A percentile compares a stretch with the other conserved stretches of the same genome.
phyloP scores from a whole-genome alignment of 2,329 filamentous ascomycete genomes.

The Podosphaera xanthii region DNA sequence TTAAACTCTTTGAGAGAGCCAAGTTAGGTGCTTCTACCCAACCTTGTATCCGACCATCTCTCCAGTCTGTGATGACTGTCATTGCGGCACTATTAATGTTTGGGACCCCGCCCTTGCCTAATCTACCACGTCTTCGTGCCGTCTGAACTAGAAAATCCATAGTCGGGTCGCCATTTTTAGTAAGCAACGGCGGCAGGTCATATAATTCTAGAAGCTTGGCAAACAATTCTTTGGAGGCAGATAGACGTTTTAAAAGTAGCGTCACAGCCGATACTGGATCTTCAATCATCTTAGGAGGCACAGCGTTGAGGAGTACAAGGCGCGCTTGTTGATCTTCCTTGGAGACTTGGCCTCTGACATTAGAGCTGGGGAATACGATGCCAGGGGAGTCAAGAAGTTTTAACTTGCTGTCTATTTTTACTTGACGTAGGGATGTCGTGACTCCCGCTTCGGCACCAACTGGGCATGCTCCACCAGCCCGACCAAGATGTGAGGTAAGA shows the following conservation, averaged over 20 bases:
- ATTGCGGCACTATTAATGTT: constrained; percentile 76
- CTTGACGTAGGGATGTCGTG: constrained; percentile 66
- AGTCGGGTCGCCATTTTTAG: constrained; percentile 48
- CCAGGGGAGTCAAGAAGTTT: constrained; percentile 85
- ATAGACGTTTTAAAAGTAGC: constrained; percentile 62
- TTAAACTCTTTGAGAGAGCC: constrained; percentile 23
- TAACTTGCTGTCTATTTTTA: constrained; percentile 87
- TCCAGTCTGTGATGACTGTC: constrained; percentile 89
- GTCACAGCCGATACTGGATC: constrained; percentile 76
- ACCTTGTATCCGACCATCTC: constrained; percentile 82
- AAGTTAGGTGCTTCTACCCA: constrained; percentile 62
- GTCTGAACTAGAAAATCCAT: constrained; percentile 90
- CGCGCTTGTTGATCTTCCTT: constrained; percentile 56
- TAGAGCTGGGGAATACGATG: constrained; percentile 68
- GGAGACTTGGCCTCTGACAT: constrained; percentile 28
- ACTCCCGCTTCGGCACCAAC: constrained; percentile 82
- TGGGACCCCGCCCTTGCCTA: constrained; percentile 74
- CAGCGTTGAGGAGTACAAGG: constrained; percentile 68
- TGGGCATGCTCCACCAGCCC: constrained; percentile 52
- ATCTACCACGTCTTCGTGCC: constrained; percentile 69
- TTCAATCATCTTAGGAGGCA: constrained; percentile 83
- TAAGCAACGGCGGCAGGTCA: constrained; percentile 57
- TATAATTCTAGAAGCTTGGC: constrained; percentile 66
- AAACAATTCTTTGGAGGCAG: constrained; percentile 48
- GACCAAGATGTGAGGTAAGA: constrained; percentile 53